Evolutionary conservation across 129 eudicot genomes (phyloP), one percentile per base, ranked within the genome.

Genomic region (Sambucus nigra): DNA sequence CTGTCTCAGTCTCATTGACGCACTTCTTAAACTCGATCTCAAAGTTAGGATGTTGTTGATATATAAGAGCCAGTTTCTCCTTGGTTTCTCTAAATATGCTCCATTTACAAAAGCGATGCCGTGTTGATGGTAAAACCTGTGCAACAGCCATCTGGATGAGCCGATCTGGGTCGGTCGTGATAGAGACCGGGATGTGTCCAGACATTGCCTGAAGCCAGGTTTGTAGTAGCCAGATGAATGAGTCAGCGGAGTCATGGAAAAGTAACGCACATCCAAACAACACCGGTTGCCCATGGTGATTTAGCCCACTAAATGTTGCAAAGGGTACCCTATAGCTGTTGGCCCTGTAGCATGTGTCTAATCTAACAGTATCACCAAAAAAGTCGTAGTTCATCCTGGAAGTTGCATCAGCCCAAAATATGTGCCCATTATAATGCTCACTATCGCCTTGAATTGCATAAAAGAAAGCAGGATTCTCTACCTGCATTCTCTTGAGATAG

Each of bases 201-300:
- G 79, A 73, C 95, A 86, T 86, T 13, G 92, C 82, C 22, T 63
- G 72, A 46, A 86, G 75, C 92, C 87, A 86, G 32, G 75, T 81
- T 50, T 70, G 76, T 27, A 86, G 69, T 13, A 86, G 64, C 92
- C 95, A 86, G 31, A 73, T 55, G 28, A 72, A 79, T 2, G 82
- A 57, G 23, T 51, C 41, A 12, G 70, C 82, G 3, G 87, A 81
- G 19, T 80, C 86, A 14, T 72, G 42, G 12, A 75, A 21, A 25
- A 86, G 75, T 57, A 86, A 39, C 7, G 80, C 95, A 68, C 92
- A 81, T 1, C 95, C 95, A 65, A 86, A 86, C 29, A 86, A 67
- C 38, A 86, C 42, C 0, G 95, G 95, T 13, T 81, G 87, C 7
- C 73, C 84, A 54, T 86, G 95, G 67, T 86, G 92, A 60, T 86